Conservation (phyloP, 768 basidiomycete genomes). For the Lanmaoa pseudosensibilis region DNA sequence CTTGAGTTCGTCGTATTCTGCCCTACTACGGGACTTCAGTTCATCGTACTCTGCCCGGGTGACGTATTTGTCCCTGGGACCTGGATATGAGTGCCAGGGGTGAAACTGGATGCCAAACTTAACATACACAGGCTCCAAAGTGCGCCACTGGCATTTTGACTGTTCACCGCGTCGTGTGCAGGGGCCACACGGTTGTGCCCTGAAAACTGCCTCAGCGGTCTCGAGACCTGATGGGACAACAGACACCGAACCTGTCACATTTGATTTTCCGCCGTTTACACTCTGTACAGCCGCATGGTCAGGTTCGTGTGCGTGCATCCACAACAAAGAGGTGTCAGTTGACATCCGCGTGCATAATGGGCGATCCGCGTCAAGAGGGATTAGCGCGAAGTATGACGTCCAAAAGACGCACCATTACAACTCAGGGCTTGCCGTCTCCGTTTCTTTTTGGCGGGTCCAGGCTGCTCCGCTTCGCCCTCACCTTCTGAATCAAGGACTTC, state of each 20-base stretch:
- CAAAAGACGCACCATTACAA: constrained; percentile 65
- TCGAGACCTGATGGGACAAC: constrained; percentile 6
- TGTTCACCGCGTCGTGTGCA: constrained; percentile 80
- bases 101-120: neutral
- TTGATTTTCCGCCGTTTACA: constrained; percentile 88
- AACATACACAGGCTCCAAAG: constrained; percentile 77
- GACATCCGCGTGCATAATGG: neutral
- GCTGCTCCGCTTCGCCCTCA: constrained; percentile 51
- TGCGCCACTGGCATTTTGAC: constrained; percentile 79
- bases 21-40: constrained; percentile 51
- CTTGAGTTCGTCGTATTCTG: constrained; percentile 56
- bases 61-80: constrained; percentile 73
- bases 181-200: constrained; percentile 78
- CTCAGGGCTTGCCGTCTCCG: constrained; percentile 78
- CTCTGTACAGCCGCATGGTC: constrained; percentile 44
- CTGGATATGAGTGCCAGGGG: constrained; percentile 12
- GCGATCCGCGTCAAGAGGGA: constrained; percentile 15
- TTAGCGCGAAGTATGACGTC: constrained; percentile 22
- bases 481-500: constrained; percentile 53
- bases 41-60: constrained; percentile 77
- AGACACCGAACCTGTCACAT: constrained; percentile 67
- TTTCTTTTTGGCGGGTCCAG: constrained; percentile 77
- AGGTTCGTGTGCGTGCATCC: neutral
- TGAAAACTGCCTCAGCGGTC: constrained; percentile 35
- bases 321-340: constrained; percentile 2